These are phyloP conservation scores for Hura crepitans DNA, from an alignment of 441 rosid genomes.

Conservation along the genomic window DNA sequence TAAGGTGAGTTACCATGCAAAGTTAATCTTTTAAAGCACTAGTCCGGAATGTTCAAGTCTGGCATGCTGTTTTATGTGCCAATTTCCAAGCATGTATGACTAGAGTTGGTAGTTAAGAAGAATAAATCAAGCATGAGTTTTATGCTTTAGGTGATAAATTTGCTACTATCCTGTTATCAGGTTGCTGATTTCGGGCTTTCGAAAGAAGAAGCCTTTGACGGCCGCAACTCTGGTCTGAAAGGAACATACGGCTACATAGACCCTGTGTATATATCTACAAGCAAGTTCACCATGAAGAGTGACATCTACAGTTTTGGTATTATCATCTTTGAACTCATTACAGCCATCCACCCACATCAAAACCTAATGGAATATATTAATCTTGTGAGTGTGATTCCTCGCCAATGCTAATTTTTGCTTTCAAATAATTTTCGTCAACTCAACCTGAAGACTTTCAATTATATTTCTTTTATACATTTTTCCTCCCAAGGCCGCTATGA, in stretches of 20 bases:
- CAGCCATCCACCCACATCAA: constrained; percentile 90
- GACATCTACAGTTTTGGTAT: constrained; percentile 90
- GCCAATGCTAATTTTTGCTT: neutral
- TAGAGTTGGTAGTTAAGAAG: neutral
- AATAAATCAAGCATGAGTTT: neutral
- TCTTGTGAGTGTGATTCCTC: constrained; percentile 51
- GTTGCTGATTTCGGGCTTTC: constrained; percentile 98
- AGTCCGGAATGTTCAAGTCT: neutral
- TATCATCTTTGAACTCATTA: constrained; percentile 80
- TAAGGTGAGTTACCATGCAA: constrained; percentile 45
- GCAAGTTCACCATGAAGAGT: constrained; percentile 78
- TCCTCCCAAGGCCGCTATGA: constrained; percentile 70
- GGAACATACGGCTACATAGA: constrained; percentile 96
- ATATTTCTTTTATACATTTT: neutral
- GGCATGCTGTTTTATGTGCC: neutral
- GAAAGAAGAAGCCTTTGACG: constrained; percentile 75
- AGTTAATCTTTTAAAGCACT: neutral
- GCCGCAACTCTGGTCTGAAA: constrained; percentile 68
- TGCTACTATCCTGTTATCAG: constrained; percentile 41
- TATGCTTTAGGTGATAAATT: neutral
- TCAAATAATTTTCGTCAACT: neutral
- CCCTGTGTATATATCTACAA: constrained; percentile 73
- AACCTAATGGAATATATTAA: constrained; percentile 83
- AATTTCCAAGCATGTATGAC: neutral
- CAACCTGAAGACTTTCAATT: neutral